Evolutionary conservation across 2,329 filamentous ascomycete genomes (phyloP).

Genomic region (Apiospora saccharicola): DNA sequence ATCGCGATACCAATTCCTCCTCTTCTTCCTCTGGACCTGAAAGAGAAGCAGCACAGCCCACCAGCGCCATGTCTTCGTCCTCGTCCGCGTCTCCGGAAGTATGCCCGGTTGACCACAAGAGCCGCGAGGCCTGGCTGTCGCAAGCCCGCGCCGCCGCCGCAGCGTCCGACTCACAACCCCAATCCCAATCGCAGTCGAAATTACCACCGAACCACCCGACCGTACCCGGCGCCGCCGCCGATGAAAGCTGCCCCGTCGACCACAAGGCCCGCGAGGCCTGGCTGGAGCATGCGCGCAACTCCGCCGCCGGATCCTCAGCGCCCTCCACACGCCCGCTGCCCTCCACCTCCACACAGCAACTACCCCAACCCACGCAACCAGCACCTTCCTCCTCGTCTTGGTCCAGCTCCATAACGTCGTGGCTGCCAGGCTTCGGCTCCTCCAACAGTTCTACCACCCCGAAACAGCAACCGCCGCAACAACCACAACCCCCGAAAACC

Average conservation of each 20-base stretch:
- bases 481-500: constrained; percentile 16
- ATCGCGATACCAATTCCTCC: background rate
- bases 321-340: constrained; percentile 39
- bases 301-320: constrained; percentile 45
- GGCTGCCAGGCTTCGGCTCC: constrained; percentile 28
- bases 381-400: background rate
- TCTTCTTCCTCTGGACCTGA: background rate
- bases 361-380: constrained; percentile 21
- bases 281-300: constrained; percentile 59
- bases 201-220: constrained; percentile 34
- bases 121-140: constrained; percentile 85
- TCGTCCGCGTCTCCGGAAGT: constrained; percentile 40
- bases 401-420: constrained; percentile 37
- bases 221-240: constrained; percentile 34
- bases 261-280: constrained; percentile 72
- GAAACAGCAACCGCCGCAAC: background rate
- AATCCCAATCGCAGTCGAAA: constrained; percentile 42
- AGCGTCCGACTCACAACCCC: constrained; percentile 41
- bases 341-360: constrained; percentile 24
- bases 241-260: constrained; percentile 70
- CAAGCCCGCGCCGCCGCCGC: constrained; percentile 64
- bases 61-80: background rate
- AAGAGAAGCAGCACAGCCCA: background rate
- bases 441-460: background rate
- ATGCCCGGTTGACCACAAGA: constrained; percentile 91